These are phyloP conservation scores for Setomelanomma holmii DNA, from an alignment of 2,329 filamentous ascomycete genomes.

Conservation along the genomic window DNA sequence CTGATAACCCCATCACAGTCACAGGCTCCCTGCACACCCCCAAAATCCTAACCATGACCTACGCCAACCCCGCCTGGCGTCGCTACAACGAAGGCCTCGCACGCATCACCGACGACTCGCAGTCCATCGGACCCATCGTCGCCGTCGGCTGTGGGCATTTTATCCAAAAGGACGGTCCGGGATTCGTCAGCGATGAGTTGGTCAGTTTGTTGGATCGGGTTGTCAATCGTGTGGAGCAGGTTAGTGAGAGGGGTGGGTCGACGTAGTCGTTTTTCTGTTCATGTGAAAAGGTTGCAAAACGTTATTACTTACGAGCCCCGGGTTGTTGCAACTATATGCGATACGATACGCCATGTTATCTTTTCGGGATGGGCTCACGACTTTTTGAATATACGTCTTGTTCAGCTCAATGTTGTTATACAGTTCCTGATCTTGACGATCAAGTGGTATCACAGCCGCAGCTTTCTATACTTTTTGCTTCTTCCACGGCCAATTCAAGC, in stretches of 20 bases:
- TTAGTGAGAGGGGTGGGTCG: slow-evolving; percentile 30
- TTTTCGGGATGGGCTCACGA: too few species aligned
- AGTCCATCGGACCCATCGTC: slow-evolving; percentile 54
- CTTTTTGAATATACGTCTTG: too few species aligned
- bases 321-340: too few species aligned
- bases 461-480: slow-evolving; percentile 1
- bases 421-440: neutral
- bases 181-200: slow-evolving; percentile 44
- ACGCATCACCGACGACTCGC: slow-evolving; percentile 51
- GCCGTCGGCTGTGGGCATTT: slow-evolving; percentile 62
- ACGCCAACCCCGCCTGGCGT: slow-evolving; percentile 62
- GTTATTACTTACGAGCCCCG: too few species aligned
- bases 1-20: slow-evolving; percentile 11
- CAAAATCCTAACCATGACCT: slow-evolving; percentile 55
- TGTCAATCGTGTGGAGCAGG: slow-evolving; percentile 44
- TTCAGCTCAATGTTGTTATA: neutral
- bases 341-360: too few species aligned
- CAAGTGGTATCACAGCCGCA: neutral
- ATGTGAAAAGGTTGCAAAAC: too few species aligned
- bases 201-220: slow-evolving; percentile 43
- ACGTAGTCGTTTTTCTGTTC: too few species aligned
- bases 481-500: slow-evolving; percentile 1
- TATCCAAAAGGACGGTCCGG: slow-evolving; percentile 62
- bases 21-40: slow-evolving; percentile 39
- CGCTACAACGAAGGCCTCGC: slow-evolving; percentile 61